Conservation (phyloP, 176 grass and related monocot species). For the Puccinellia tenuiflora region DNA sequence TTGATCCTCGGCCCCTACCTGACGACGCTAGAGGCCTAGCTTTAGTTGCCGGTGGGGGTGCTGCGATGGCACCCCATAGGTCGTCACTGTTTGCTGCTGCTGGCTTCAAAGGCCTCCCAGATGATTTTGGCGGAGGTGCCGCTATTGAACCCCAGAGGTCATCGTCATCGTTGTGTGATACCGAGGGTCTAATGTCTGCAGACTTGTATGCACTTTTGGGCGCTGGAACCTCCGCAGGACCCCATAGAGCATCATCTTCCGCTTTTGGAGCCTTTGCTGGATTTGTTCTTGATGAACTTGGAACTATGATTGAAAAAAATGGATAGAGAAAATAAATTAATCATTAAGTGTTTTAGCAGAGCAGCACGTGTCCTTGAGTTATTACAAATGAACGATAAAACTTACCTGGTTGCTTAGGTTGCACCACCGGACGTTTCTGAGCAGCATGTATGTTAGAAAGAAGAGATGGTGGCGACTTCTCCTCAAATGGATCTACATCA, state of each 20-base stretch:
- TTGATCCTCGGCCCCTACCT: constrained; percentile 72
- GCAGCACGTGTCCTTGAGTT: neutral
- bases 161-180: constrained; percentile 43
- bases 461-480: constrained; percentile 44
- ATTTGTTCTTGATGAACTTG: constrained; percentile 44
- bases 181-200: constrained; percentile 49
- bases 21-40: constrained; percentile 76
- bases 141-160: constrained; percentile 94
- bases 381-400: constrained; percentile 9
- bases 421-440: constrained; percentile 82
- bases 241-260: constrained; percentile 81
- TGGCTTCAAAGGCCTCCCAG: constrained; percentile 44
- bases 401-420: constrained; percentile 60
- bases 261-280: constrained; percentile 41
- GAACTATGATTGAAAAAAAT: constrained; percentile 37
- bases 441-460: constrained; percentile 85
- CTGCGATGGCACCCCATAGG: constrained; percentile 88
- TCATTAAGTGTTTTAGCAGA: neutral
- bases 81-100: constrained; percentile 43
- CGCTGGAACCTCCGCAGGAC: constrained; percentile 45
- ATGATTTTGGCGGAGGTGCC: constrained; percentile 63
- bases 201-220: constrained; percentile 44
- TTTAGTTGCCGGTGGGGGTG: constrained; percentile 77
- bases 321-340: neutral
- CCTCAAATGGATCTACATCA: constrained; percentile 83